These are phyloP conservation scores for Acrocalymma vagum DNA, from an alignment of 2,329 filamentous ascomycete genomes.

Conservation along the genomic window DNA sequence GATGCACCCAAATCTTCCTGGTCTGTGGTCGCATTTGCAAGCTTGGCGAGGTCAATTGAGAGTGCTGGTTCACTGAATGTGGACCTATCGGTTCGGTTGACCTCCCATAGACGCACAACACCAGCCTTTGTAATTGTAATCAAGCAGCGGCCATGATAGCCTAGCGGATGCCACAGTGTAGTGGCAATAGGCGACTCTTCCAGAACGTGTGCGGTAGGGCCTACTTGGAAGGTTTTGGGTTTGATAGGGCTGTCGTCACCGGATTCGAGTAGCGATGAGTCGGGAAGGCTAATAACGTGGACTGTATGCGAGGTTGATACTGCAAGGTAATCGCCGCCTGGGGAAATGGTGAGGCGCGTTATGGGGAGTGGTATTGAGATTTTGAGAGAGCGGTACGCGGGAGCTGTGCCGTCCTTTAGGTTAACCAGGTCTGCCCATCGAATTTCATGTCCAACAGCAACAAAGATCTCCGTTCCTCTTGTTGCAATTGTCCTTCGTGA, in stretches of 20 bases:
- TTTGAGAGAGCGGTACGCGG: slow-evolving; percentile 64
- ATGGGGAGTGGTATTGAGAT: slow-evolving; percentile 83
- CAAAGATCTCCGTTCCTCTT: slow-evolving; percentile 87
- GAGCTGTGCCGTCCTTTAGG: slow-evolving; percentile 68
- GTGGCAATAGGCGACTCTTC: slow-evolving; percentile 83
- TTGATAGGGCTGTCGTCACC: slow-evolving; percentile 75
- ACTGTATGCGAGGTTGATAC: slow-evolving; percentile 88
- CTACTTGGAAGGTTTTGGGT: slow-evolving; percentile 88
- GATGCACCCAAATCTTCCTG: slow-evolving; percentile 87
- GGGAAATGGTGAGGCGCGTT: slow-evolving; percentile 84
- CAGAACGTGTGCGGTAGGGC: slow-evolving; percentile 89
- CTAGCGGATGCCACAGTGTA: slow-evolving; percentile 91
- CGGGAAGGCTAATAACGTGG: slow-evolving; percentile 86
- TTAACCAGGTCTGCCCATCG: slow-evolving; percentile 87
- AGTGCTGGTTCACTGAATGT: slow-evolving; percentile 86
- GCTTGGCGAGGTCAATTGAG: slow-evolving; percentile 86
- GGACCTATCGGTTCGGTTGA: slow-evolving; percentile 83
- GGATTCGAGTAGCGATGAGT: slow-evolving; percentile 76
- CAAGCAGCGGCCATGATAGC: slow-evolving; percentile 80
- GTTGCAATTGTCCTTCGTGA: slow-evolving; percentile 74
- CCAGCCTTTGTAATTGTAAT: slow-evolving; percentile 91
- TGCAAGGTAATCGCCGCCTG: slow-evolving; percentile 81
- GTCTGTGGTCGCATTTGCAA: slow-evolving; percentile 82
- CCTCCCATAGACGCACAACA: slow-evolving; percentile 88
- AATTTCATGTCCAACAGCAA: slow-evolving; percentile 87